phyloP scores from a whole-genome alignment of 192 early-diverging fungal genomes.

The Mortierella claussenii region DNA sequence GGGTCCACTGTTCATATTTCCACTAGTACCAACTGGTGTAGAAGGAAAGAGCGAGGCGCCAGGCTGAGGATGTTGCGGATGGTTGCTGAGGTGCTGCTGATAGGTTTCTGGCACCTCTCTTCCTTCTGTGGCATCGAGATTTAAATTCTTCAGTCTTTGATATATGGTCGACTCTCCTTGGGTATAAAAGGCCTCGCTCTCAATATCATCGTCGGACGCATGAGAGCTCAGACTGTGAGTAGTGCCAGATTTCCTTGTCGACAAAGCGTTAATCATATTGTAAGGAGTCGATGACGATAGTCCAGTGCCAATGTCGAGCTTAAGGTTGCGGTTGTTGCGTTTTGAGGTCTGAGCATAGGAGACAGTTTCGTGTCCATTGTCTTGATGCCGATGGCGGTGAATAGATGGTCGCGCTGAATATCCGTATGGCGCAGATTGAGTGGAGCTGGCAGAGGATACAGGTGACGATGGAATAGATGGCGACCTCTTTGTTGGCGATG shows the following conservation, averaged over 20 bases:
- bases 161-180: slow-evolving; percentile 50
- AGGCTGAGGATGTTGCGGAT: slow-evolving; percentile 1
- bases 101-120: not conserved
- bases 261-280: not conserved
- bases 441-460: slow-evolving; percentile 14
- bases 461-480: slow-evolving; percentile 15
- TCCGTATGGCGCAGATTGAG: not conserved
- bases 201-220: slow-evolving; percentile 47
- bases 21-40: slow-evolving; percentile 8
- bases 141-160: slow-evolving; percentile 35
- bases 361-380: not conserved
- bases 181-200: slow-evolving; percentile 54
- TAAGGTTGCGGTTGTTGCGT: slow-evolving; percentile 11
- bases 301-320: slow-evolving; percentile 14
- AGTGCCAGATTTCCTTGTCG: not conserved
- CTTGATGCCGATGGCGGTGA: not conserved
- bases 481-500: slow-evolving; percentile 22
- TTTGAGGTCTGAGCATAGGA: not conserved
- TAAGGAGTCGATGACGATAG: not conserved
- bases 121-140: too few species aligned
- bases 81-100: not conserved
- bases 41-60: slow-evolving; percentile 6
- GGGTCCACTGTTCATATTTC: slow-evolving; percentile 7
- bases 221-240: slow-evolving; percentile 39
- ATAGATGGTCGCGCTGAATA: not conserved